phyloP scores from a whole-genome alignment of 2,329 filamentous ascomycete species.

The Pseudodiploospora longispora region DNA sequence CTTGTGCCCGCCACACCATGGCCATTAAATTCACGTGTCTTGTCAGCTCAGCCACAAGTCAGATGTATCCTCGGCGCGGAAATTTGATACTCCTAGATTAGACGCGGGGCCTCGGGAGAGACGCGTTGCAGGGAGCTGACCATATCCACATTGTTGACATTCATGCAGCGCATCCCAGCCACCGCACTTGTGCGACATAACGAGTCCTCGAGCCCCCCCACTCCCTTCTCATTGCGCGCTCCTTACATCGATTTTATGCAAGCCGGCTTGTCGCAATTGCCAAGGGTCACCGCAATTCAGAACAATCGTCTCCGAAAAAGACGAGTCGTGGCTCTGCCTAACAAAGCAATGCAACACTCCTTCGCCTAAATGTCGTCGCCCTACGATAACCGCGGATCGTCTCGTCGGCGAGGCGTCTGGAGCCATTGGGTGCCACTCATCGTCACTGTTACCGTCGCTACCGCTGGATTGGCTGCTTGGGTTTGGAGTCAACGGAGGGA shows the following conservation, averaged over 20 bases:
- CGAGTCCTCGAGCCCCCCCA: background rate
- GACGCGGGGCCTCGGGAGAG: slow-evolving; percentile 28
- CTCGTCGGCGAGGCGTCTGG: slow-evolving; percentile 56
- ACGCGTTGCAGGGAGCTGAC: slow-evolving; percentile 14
- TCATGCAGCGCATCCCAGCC: background rate
- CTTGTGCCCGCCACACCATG: too few species aligned
- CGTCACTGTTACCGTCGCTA: slow-evolving; percentile 79
- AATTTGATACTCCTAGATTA: slow-evolving; percentile 7
- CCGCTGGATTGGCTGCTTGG: slow-evolving; percentile 82
- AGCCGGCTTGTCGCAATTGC: too few species aligned
- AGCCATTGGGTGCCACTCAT: slow-evolving; percentile 86
- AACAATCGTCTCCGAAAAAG: too few species aligned
- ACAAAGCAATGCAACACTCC: slow-evolving; percentile 26
- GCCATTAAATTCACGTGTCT: slow-evolving; percentile 5
- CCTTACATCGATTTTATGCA: too few species aligned
- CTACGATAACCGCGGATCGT: slow-evolving; percentile 45
- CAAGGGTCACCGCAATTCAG: too few species aligned
- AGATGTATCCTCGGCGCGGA: slow-evolving; percentile 5
- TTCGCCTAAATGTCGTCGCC: slow-evolving; percentile 47
- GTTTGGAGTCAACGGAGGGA: slow-evolving; percentile 83
- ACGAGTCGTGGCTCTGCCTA: background rate
- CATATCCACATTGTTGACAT: slow-evolving; percentile 15
- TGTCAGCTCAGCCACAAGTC: background rate
- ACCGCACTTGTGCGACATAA: background rate
- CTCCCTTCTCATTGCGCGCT: background rate